These are phyloP conservation scores for Ophiognomonia clavigignenti-juglandacearum DNA, from an alignment of 2,329 filamentous ascomycete genomes.

Conservation along the genomic window DNA sequence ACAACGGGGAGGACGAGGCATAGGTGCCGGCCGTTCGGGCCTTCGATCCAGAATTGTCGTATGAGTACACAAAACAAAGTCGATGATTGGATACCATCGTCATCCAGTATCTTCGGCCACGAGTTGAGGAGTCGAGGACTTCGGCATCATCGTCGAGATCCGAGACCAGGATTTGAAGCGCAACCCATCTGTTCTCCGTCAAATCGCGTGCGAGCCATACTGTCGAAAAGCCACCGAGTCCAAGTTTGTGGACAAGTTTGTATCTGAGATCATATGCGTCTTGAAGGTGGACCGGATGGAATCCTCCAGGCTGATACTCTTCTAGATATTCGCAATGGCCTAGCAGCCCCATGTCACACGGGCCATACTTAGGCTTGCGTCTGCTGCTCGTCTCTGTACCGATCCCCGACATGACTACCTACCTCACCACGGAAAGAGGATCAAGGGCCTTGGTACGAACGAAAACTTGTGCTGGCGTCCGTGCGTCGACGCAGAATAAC, in stretches of 20 bases:
- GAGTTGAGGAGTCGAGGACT: constrained; percentile 7
- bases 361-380: no score
- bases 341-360: no score
- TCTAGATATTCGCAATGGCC: constrained; percentile 5
- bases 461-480: no score
- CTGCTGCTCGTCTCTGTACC: no score
- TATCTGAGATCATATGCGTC: constrained; percentile 32
- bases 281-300: constrained; percentile 32
- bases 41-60: constrained; percentile 15
- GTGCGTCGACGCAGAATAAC: no score
- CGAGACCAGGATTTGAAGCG: constrained; percentile 17
- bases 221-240: constrained; percentile 28
- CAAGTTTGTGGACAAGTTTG: constrained; percentile 32
- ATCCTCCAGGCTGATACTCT: constrained; percentile 29
- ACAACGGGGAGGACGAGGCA: constrained; percentile 11
- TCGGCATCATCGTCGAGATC: no score
- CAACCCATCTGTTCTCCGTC: constrained; percentile 8
- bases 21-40: constrained; percentile 5
- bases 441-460: no score
- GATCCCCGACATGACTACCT: no score
- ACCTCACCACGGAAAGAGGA: no score
- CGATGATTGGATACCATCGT: constrained; percentile 10
- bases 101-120: background rate
- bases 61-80: constrained; percentile 12
- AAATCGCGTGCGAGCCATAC: constrained; percentile 28